Percentiles rank a stretch among this genome's conserved stretches.
These are phyloP conservation scores for Gamsiella multidivaricata DNA, from an alignment of 192 early-diverging fungal species.

Conservation along the genomic window DNA sequence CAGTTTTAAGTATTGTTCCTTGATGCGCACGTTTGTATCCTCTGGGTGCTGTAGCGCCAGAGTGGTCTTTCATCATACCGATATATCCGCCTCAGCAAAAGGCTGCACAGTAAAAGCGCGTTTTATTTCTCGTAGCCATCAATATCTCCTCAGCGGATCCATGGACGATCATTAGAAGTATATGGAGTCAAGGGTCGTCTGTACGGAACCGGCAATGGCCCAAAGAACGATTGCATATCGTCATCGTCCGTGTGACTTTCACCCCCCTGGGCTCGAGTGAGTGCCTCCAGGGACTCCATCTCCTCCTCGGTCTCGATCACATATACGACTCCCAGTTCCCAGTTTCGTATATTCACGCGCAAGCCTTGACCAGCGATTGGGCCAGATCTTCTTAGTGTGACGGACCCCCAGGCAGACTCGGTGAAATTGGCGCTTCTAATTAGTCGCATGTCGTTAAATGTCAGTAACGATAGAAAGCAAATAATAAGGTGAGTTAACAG, in stretches of 20 bases:
- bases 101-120: no score
- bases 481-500: neutral
- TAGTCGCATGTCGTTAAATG: no score
- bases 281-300: slow-evolving; percentile 12
- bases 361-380: neutral
- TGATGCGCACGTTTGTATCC: no score
- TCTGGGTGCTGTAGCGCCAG: no score
- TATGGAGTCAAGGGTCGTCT: slow-evolving; percentile 29
- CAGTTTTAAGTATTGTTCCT: no score
- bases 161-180: slow-evolving; percentile 14
- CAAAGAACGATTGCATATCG: slow-evolving; percentile 34
- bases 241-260: neutral
- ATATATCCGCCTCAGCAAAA: no score
- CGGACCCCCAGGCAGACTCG: slow-evolving; percentile 46
- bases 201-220: slow-evolving; percentile 41
- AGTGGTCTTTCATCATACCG: no score
- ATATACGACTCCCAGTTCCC: slow-evolving; percentile 40
- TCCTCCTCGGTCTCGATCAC: slow-evolving; percentile 35
- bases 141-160: slow-evolving; percentile 9
- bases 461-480: neutral
- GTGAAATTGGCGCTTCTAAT: slow-evolving; percentile 47
- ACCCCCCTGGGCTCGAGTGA: neutral
- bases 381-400: slow-evolving; percentile 1
- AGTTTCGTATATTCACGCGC: slow-evolving; percentile 37
- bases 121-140: neutral